phyloP scores from a whole-genome alignment of 2,329 filamentous ascomycete genomes.

The Fusarium bulbicola region DNA sequence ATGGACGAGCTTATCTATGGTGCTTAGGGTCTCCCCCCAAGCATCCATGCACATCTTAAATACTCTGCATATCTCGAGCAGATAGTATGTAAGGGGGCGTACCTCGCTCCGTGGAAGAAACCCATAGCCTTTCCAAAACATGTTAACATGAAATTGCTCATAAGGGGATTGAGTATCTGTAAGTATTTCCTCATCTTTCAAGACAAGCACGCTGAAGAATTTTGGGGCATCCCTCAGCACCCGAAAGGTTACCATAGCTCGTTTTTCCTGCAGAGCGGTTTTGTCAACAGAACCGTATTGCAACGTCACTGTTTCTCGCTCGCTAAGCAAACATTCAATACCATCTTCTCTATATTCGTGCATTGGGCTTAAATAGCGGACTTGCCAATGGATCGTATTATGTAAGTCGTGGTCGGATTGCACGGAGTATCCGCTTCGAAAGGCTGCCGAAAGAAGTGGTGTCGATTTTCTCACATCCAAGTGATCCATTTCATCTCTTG shows the following conservation, averaged over 20 bases:
- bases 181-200: too few relatives aligned
- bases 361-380: neutral
- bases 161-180: too few relatives aligned
- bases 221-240: too few relatives aligned
- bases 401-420: fast-evolving
- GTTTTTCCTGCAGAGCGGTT: neutral
- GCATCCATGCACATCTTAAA: neutral
- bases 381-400: neutral
- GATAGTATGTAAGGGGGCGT: fast-evolving
- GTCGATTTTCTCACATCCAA: too few relatives aligned
- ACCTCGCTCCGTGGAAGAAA: fast-evolving
- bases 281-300: neutral
- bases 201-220: too few relatives aligned
- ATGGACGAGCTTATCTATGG: fast-evolving
- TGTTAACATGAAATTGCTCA: too few relatives aligned
- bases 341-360: too few relatives aligned
- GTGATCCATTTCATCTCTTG: fast-evolving
- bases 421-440: neutral
- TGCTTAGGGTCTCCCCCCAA: fast-evolving
- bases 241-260: too few relatives aligned
- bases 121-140: neutral
- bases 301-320: neutral
- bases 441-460: fast-evolving
- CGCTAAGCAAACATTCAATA: too few relatives aligned
- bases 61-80: neutral